phyloP scores from a whole-genome alignment of 2,329 filamentous ascomycete genomes.

The Aspergillus phoenicis region DNA sequence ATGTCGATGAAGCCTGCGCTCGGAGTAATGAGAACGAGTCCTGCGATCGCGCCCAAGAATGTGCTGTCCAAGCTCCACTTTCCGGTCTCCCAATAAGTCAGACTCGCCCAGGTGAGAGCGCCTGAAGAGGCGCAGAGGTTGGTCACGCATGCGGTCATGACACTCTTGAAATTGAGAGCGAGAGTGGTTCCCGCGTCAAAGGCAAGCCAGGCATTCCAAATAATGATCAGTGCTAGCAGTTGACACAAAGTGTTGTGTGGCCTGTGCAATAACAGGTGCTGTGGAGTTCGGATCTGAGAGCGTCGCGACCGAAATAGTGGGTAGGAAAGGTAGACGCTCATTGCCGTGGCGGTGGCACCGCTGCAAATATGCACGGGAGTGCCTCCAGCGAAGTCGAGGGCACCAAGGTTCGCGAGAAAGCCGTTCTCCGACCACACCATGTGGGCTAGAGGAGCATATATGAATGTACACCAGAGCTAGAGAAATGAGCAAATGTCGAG shows the following conservation, averaged over 20 bases:
- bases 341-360: constrained; percentile 46
- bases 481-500: neutral
- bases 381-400: constrained; percentile 52
- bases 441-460: constrained; percentile 52
- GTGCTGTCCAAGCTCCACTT: constrained; percentile 54
- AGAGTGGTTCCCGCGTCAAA: constrained; percentile 56
- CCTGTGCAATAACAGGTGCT: constrained; percentile 51
- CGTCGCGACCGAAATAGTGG: constrained; percentile 52
- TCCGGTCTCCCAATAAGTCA: constrained; percentile 48
- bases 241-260: constrained; percentile 54
- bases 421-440: constrained; percentile 53
- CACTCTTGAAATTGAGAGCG: constrained; percentile 53
- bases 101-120: constrained; percentile 50
- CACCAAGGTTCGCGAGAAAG: constrained; percentile 48
- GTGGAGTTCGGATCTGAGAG: constrained; percentile 49
- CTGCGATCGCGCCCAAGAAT: constrained; percentile 57
- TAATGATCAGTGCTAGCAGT: constrained; percentile 52
- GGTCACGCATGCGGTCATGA: constrained; percentile 55
- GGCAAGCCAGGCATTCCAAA: constrained; percentile 56
- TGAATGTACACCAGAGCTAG: constrained; percentile 53
- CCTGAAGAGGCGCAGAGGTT: constrained; percentile 54
- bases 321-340: constrained; percentile 55
- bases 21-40: constrained; percentile 57
- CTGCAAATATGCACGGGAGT: constrained; percentile 49
- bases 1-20: constrained; percentile 55